Evolutionary conservation across 75 land plant species (phyloP), one percentile per base, ranked within the genome.

Genomic region (Picea glauca): DNA sequence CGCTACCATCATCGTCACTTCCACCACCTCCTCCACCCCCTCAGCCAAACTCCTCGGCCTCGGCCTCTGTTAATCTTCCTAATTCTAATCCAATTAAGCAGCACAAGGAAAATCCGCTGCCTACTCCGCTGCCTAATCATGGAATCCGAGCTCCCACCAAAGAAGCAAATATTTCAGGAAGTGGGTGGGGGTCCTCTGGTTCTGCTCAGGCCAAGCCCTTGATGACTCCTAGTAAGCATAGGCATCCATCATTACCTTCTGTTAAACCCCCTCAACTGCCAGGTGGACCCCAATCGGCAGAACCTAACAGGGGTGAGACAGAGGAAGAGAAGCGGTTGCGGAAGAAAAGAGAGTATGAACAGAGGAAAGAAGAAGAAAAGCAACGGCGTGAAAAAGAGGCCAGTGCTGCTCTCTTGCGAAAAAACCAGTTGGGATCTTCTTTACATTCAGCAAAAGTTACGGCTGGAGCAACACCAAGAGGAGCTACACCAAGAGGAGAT

Each of bases 271-370:
- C 75, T 35, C 82, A 38, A 5, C 15, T 74, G 77, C 54, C 65
- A 17, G 76, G 35, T 38, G 8, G 30, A 58, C 3, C 38, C 50
- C 66, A 46, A 26, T 61, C 73, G 46, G 20, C 62, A 76, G 58
- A 2, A 75, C 80, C 78, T 13, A 72, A 82, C 6, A 82, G 81
- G 77, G 83, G 77, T 56, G 94, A 92, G 77, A 91, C 90, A 11
- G 91, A 89, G 62, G 87, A 91, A 18, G 89, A 85, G 84, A 76
- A 87, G 70, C 68, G 86, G 73, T 30, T 79, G 62, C 78, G 93
- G 81, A 92, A 86, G 85, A 87, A 86, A 78, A 84, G 84, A 76
- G 96, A 94, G 84, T 87, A 80, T 62, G 93, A 94, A 68, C 81
- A 83, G 85, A 92, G 88, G 80, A 93, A 82, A 84, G 84, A 81